Base-by-base conservation (phyloP, 2,329 filamentous ascomycete species). In the Lachnellula hyalina region DNA sequence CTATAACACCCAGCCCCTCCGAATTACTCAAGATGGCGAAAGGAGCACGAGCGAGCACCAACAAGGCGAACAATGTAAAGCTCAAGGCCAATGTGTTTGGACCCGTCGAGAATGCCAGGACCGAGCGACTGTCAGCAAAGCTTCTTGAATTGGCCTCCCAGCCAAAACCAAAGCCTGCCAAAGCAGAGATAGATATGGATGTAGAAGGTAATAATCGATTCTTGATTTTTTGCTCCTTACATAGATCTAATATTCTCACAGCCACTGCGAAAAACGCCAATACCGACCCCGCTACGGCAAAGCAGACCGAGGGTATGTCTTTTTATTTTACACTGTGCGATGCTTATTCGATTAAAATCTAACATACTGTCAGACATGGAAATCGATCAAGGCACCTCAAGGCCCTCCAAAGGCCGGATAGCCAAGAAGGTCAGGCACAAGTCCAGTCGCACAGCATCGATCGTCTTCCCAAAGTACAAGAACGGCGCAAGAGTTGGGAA, bases 71-170 rank as follows among this genome's bases (percentile, higher is more conserved):
- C 77, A 90, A 91, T 75, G 80, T 82, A 64, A 86, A 83, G 65
- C 80, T 96, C 61, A 92, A 92, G 72, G 78, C 82, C 62, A 84
- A 83, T 61, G 87, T 96, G 62, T 96, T 96, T 73, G 89, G 87
- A 1, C 93, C 93, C 15, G 84, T 85, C 53, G 90, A 93, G 71
- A 76, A 80, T 65, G 91, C 88, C 46, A 83, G 93, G 64, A 86
- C 85, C 51, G 86, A 92, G 72, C 86, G 93, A 62, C 82, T 96
- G 36, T 90, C 90, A 40, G 87, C 89, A 58, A 96, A 94, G 74
- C 78, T 96, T 57, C 78, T 92, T 67, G 90, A 92, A 70, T 72
- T 96, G 64, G 88, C 87, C 47, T 79, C 85, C 54, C 85, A 91
- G 68, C 85, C 89, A 57, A 90, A 88, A 71, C 85, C 88, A 49